phyloP scores from a whole-genome alignment of 2,329 filamentous ascomycete species.

The Nigrograna mackinnonii region DNA sequence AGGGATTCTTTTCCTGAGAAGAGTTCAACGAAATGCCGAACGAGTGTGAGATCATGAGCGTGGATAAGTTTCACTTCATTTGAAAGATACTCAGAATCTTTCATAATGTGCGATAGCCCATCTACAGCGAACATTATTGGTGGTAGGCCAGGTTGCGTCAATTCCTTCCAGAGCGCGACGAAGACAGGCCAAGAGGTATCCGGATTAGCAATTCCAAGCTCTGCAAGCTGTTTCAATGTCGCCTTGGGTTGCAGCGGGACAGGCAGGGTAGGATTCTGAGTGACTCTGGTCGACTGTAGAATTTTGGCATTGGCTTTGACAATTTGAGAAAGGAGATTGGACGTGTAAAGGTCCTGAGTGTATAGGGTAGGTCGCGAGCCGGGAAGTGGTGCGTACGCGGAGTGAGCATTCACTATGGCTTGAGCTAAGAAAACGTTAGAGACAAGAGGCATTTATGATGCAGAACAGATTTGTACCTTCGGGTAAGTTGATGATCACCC shows the following conservation, averaged over 20 bases:
- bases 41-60: conserved; percentile 78
- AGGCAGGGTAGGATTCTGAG: conserved; percentile 61
- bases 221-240: conserved; percentile 69
- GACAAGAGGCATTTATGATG: background rate
- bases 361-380: conserved; percentile 61
- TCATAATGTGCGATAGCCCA: conserved; percentile 81
- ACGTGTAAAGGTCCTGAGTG: conserved; percentile 76
- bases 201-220: conserved; percentile 70
- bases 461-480: conserved; percentile 73
- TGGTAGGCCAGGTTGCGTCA: conserved; percentile 61
- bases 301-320: conserved; percentile 71
- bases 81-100: conserved; percentile 73
- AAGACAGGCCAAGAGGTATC: conserved; percentile 82
- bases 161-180: conserved; percentile 78
- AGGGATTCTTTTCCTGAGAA: conserved; percentile 56
- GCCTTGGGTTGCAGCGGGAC: conserved; percentile 61
- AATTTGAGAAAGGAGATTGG: conserved; percentile 74
- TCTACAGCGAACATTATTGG: conserved; percentile 78
- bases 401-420: conserved; percentile 79
- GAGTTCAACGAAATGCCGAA: conserved; percentile 74
- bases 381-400: conserved; percentile 75
- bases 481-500: conserved; percentile 87
- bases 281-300: conserved; percentile 58
- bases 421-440: conserved; percentile 60
- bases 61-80: conserved; percentile 76